phyloP scores from a whole-genome alignment of 2,329 filamentous ascomycete species.

The Apiospora saccharicola region DNA sequence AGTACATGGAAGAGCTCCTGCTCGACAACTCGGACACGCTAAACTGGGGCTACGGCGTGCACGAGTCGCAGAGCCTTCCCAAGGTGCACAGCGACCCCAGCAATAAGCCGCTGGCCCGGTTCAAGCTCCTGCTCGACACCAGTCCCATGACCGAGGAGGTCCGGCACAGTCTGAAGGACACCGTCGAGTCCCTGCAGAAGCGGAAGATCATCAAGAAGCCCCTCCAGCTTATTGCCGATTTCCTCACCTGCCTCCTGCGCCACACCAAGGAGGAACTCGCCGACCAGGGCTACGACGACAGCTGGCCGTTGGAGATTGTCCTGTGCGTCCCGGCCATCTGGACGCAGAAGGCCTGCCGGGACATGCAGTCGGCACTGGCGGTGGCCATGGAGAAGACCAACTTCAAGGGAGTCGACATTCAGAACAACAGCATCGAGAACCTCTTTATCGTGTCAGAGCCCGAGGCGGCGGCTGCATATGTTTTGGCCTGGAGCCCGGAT shows the following conservation, averaged over 20 bases:
- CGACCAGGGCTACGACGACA: conserved; percentile 28
- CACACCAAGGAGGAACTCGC: conserved; percentile 29
- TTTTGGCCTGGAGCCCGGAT: conserved; percentile 31
- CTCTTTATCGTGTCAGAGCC: conserved; percentile 42
- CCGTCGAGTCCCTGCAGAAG: neutral
- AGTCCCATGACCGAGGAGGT: conserved; percentile 11
- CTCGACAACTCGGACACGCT: neutral
- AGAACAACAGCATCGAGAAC: conserved; percentile 35
- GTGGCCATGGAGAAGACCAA: conserved; percentile 30
- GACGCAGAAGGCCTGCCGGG: conserved; percentile 35
- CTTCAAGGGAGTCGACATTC: conserved; percentile 29
- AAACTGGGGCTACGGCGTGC: neutral
- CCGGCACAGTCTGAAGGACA: neutral
- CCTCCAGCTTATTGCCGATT: conserved; percentile 25
- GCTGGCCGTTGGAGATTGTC: conserved; percentile 30
- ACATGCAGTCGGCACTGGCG: conserved; percentile 34
- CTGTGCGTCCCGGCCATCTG: conserved; percentile 35
- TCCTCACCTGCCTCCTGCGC: conserved; percentile 27
- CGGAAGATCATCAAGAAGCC: neutral
- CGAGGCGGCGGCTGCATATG: conserved; percentile 40
- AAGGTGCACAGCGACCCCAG: neutral
- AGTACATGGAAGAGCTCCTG: neutral
- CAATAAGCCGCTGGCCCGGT: neutral
- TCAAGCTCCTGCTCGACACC: conserved; percentile 13
- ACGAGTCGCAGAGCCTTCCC: neutral